Conservation (phyloP, 1,284 basidiomycete genomes). For the Cronartium quercuum region DNA sequence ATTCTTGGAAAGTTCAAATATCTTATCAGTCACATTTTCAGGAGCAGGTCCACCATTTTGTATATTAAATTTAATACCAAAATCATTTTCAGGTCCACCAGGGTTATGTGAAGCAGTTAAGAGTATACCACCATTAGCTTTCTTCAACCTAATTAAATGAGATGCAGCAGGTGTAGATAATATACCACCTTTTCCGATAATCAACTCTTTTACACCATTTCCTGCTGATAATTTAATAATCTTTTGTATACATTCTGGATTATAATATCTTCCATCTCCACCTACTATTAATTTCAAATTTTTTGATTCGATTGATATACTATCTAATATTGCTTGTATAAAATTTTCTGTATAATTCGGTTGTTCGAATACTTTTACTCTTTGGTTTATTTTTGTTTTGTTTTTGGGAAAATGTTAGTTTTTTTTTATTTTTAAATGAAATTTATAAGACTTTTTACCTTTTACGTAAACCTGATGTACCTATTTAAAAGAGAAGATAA, state of each 20-base stretch:
- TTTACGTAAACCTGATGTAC: conserved; percentile 89
- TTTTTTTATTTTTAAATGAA: not conserved
- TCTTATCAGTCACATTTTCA: conserved; percentile 86
- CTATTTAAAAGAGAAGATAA: conserved; percentile 55
- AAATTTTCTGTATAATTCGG: conserved; percentile 99
- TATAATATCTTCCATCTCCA: conserved; percentile 92
- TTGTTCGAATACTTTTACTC: conserved; percentile 49
- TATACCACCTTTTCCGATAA: conserved; percentile 82
- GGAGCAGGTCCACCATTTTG: conserved; percentile 95
- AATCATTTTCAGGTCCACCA: conserved; percentile 92
- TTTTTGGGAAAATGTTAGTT: not conserved
- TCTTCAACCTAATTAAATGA: conserved; percentile 89
- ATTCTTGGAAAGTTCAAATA: conserved; percentile 81
- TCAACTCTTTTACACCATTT: conserved; percentile 71
- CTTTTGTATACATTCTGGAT: conserved; percentile 53
- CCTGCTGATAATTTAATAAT: conserved; percentile 47
- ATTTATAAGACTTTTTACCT: conserved; percentile 54
- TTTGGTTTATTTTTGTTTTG: not conserved
- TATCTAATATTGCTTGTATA: conserved; percentile 85
- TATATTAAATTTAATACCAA: conserved; percentile 99
- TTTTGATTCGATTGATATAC: conserved; percentile 64
- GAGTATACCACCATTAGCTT: conserved; percentile 93
- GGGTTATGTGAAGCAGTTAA: conserved; percentile 98
- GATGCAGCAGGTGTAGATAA: conserved; percentile 95
- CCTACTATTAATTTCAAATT: conserved; percentile 83